phyloP scores from a whole-genome alignment of 805 yeast species.

The Wickerhamiella australiensis region DNA sequence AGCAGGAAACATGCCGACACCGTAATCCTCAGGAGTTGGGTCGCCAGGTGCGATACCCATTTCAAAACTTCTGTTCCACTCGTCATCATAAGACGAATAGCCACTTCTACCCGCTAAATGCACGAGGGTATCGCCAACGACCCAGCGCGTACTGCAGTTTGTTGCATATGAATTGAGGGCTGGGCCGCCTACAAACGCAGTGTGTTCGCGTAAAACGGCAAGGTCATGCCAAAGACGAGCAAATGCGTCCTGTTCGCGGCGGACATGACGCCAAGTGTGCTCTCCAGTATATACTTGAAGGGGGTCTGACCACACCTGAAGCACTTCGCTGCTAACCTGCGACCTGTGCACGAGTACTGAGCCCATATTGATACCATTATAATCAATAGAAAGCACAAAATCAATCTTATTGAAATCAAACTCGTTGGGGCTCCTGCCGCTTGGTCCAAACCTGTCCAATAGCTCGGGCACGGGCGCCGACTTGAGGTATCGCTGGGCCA shows the following conservation, averaged over 20 bases:
- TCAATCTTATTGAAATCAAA: constrained; percentile 19
- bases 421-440: constrained; percentile 3
- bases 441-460: constrained; percentile 7
- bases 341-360: constrained; percentile 25
- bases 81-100: neutral
- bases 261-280: constrained; percentile 8
- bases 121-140: neutral
- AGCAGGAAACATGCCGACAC: neutral
- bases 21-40: neutral
- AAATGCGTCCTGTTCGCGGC: constrained; percentile 24
- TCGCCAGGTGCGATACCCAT: neutral
- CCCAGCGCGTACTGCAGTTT: neutral
- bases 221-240: constrained; percentile 13
- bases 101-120: constrained; percentile 1
- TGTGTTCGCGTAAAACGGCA: constrained; percentile 17
- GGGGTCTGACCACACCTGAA: constrained; percentile 27
- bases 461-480: constrained; percentile 18
- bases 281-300: constrained; percentile 11
- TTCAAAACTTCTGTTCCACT: neutral
- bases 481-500: constrained; percentile 21
- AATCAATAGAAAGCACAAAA: constrained; percentile 23
- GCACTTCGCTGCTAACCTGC: constrained; percentile 18
- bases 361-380: constrained; percentile 29
- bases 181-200: constrained; percentile 26
- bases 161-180: constrained; percentile 24